Conservation (phyloP, 2,329 filamentous ascomycete species). For the Penicillium sp. region DNA sequence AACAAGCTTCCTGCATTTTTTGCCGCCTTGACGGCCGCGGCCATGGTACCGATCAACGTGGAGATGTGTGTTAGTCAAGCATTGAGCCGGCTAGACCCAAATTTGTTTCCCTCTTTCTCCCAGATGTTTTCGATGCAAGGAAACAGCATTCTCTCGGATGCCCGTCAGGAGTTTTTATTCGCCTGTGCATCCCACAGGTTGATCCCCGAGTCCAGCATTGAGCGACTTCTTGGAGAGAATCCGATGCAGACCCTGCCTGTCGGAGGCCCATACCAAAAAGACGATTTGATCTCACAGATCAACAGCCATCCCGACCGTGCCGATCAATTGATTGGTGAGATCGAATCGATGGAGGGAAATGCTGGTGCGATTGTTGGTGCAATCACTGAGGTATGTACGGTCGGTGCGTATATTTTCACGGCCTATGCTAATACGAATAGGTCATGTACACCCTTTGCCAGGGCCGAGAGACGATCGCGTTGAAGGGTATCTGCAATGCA, state of each 20-base stretch:
- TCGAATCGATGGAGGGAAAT: conserved; percentile 90
- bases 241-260: conserved; percentile 76
- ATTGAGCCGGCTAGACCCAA: conserved; percentile 62
- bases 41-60: conserved; percentile 60
- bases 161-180: conserved; percentile 81
- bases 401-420: conserved; percentile 60
- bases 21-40: conserved; percentile 55
- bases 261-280: conserved; percentile 73
- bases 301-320: conserved; percentile 72
- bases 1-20: conserved; percentile 67
- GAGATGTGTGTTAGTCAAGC: conserved; percentile 68
- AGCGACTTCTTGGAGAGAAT: conserved; percentile 78
- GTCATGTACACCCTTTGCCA: conserved; percentile 58
- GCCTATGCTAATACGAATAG: conserved; percentile 45
- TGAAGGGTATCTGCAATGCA: conserved; percentile 61
- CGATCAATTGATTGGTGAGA: conserved; percentile 73
- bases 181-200: conserved; percentile 85
- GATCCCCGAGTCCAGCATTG: conserved; percentile 75
- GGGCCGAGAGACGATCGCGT: conserved; percentile 62
- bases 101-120: conserved; percentile 64
- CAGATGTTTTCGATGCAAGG: conserved; percentile 63
- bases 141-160: conserved; percentile 63
- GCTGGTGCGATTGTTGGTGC: conserved; percentile 82
- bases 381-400: conserved; percentile 62
- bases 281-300: conserved; percentile 76